Evolutionary conservation across 352 stramenopile genomes (phyloP).

Genomic region (Globisporangium sylvaticum): DNA sequence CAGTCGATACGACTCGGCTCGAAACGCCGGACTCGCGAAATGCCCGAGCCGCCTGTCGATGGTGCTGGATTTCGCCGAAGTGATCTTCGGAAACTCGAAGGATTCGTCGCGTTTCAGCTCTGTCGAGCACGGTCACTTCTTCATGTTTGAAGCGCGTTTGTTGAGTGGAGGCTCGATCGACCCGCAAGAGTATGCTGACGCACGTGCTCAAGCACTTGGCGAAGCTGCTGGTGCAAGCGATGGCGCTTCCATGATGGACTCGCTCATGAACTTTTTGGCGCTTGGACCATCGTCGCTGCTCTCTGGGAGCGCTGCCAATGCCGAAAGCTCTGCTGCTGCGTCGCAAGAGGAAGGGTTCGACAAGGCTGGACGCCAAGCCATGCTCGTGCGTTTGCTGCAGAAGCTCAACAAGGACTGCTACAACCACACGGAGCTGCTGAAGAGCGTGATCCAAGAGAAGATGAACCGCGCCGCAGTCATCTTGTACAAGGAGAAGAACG

Average conservation of each 20-base stretch:
- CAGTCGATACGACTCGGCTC: slow-evolving; percentile 73
- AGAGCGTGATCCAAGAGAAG: slow-evolving; percentile 66
- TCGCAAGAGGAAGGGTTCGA: slow-evolving; percentile 84
- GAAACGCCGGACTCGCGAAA: slow-evolving; percentile 65
- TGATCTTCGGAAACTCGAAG: slow-evolving; percentile 56
- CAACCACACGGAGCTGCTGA: slow-evolving; percentile 65
- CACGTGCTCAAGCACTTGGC: slow-evolving; percentile 50
- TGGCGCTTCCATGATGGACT: slow-evolving; percentile 81
- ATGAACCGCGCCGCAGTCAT: slow-evolving; percentile 84
- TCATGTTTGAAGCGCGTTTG: slow-evolving; percentile 87
- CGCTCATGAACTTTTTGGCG: slow-evolving; percentile 85
- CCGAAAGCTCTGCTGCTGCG: slow-evolving; percentile 31
- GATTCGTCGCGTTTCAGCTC: slow-evolving; percentile 59
- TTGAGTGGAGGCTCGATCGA: slow-evolving; percentile 82
- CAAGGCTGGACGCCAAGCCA: slow-evolving; percentile 72
- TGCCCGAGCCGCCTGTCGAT: slow-evolving; percentile 82
- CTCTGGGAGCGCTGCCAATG: slow-evolving; percentile 23
- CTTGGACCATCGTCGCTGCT: slow-evolving; percentile 66
- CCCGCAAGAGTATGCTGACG: slow-evolving; percentile 76
- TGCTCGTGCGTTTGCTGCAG: slow-evolving; percentile 82
- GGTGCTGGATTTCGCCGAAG: slow-evolving; percentile 75
- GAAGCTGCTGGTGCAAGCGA: slow-evolving; percentile 31
- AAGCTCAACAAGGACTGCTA: slow-evolving; percentile 83
- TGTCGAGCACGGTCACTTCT: slow-evolving; percentile 85
- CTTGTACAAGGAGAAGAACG: slow-evolving; percentile 74